Evolutionary conservation across 179 eudicot species (phyloP).

Genomic region (Actinidia polygama): DNA sequence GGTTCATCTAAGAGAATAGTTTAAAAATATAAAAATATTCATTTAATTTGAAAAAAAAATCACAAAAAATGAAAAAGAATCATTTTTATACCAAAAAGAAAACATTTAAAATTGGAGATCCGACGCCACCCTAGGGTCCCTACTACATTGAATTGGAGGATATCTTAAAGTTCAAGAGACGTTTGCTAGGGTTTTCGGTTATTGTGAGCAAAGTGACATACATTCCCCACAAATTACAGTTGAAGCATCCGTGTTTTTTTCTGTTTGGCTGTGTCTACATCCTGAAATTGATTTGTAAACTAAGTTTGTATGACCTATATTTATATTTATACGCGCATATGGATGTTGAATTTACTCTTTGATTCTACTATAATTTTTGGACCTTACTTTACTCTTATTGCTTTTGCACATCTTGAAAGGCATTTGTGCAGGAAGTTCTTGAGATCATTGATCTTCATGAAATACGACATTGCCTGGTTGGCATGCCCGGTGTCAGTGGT

Average conservation of each 20-base stretch:
- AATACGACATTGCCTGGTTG: conserved; percentile 72
- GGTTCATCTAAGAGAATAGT: no score
- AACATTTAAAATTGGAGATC: no score
- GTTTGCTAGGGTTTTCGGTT: conserved; percentile 80
- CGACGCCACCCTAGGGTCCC: no score
- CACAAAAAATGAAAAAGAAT: no score
- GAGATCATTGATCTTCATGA: conserved; percentile 77
- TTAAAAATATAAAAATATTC: no score
- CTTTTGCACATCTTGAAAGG: conserved; percentile 37
- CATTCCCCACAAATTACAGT: conserved; percentile 83
- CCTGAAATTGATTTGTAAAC: conserved; percentile 52
- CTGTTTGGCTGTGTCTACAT: conserved; percentile 83
- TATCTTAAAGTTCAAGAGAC: conserved; percentile 71
- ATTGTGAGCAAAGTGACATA: conserved; percentile 83
- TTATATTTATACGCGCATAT: not conserved
- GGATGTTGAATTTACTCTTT: conserved; percentile 1
- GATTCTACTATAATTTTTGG: not conserved
- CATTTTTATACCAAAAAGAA: no score
- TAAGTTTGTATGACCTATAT: conserved; percentile 52
- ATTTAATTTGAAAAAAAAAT: no score
- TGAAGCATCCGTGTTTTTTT: conserved; percentile 71
- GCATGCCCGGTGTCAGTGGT: conserved; percentile 70
- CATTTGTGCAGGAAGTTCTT: conserved; percentile 76
- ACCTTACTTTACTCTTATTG: not conserved
- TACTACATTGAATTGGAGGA: conserved; percentile 76